Conservation (phyloP, 2,329 filamentous ascomycete species). For the Ascochyta lentis region DNA sequence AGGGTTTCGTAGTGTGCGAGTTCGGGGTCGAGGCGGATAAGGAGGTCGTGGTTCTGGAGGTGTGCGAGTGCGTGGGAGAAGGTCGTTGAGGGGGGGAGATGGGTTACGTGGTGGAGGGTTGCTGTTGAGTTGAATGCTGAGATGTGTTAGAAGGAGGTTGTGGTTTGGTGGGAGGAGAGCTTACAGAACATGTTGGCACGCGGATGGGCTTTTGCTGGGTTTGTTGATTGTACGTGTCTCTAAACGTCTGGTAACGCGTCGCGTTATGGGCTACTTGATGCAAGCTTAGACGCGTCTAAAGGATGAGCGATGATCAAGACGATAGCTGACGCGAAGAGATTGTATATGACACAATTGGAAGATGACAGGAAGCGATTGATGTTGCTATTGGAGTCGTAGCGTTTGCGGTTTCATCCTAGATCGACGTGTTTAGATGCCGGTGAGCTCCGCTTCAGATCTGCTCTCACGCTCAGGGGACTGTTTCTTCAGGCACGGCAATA, state of each 20-base stretch:
- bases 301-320: not conserved
- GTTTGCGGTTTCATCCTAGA: conserved; percentile 7
- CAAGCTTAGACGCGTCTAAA: not conserved
- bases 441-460: not conserved
- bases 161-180: conserved; percentile 3
- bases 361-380: not conserved
- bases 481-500: no score
- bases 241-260: not conserved
- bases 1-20: conserved; percentile 41
- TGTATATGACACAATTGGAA: not conserved
- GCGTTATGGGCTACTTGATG: not conserved
- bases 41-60: conserved; percentile 47
- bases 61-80: conserved; percentile 27
- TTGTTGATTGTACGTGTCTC: no score
- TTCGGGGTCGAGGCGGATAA: conserved; percentile 48
- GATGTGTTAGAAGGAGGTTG: not conserved
- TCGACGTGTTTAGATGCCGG: conserved; percentile 3
- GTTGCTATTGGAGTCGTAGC: conserved; percentile 9
- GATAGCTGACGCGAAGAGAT: not conserved
- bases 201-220: no score
- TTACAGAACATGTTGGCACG: conserved; percentile 39
- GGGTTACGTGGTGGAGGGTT: conserved; percentile 43
- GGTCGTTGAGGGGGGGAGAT: conserved; percentile 35
- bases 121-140: conserved; percentile 43
- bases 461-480: not conserved